Percentiles rank a stretch among this genome's conserved stretches.
These are phyloP conservation scores for Lactarius hengduanensis DNA, from an alignment of 768 basidiomycete species.

Conservation along the genomic window DNA sequence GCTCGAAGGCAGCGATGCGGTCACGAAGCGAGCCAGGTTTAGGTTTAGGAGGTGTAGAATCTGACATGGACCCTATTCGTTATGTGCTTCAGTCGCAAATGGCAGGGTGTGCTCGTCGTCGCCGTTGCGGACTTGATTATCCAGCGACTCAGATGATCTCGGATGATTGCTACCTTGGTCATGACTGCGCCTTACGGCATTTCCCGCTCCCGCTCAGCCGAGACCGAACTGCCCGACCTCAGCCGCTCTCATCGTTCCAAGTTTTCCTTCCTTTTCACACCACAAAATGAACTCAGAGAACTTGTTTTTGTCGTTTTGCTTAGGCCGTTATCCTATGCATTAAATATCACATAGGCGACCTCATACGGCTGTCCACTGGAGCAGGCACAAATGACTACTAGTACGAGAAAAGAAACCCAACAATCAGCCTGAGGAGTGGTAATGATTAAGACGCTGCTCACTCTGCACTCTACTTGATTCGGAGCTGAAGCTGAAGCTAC, in stretches of 20 bases:
- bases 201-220: neutral
- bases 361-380: neutral
- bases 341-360: neutral
- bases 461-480: neutral
- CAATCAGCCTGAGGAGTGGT: neutral
- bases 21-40: constrained; percentile 81
- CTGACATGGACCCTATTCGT: constrained; percentile 45
- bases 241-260: too few species aligned
- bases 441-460: neutral
- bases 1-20: constrained; percentile 86
- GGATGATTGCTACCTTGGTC: neutral
- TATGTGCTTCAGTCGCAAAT: neutral
- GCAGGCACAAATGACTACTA: neutral
- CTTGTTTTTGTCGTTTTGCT: neutral
- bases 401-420: neutral
- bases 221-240: neutral
- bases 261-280: neutral
- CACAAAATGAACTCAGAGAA: neutral
- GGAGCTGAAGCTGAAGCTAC: neutral
- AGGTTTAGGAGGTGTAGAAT: constrained; percentile 56
- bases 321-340: neutral
- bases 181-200: neutral
- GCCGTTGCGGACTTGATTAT: neutral
- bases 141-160: neutral
- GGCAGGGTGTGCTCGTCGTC: neutral